A percentile compares a stretch with the other conserved stretches of the same genome.
These are phyloP conservation scores for Phialocephala subalpina DNA, from an alignment of 2,329 filamentous ascomycete species.

Conservation along the genomic window DNA sequence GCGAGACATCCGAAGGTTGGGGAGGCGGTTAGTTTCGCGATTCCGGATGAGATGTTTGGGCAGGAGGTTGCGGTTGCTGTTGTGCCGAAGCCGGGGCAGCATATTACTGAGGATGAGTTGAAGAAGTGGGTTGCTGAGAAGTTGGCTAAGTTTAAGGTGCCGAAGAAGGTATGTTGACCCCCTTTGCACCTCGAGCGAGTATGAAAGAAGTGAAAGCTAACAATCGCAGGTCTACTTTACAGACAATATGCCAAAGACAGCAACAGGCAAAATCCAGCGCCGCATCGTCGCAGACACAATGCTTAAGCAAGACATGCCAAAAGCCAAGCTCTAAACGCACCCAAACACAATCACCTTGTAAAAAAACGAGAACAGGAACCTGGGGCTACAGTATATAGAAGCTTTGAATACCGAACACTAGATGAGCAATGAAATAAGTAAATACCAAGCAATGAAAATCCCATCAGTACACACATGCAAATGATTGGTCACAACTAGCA, in stretches of 20 bases:
- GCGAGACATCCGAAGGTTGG: slow-evolving; percentile 75
- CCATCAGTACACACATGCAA: background rate
- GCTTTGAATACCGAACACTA: background rate
- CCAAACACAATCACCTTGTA: background rate
- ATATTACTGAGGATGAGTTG: slow-evolving; percentile 65
- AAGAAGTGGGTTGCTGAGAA: slow-evolving; percentile 73
- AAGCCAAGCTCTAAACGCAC: slow-evolving; percentile 59
- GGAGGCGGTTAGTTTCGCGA: slow-evolving; percentile 85
- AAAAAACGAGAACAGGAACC: background rate
- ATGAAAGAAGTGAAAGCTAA: slow-evolving; percentile 10
- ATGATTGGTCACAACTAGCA: background rate
- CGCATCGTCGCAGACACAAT: slow-evolving; percentile 87
- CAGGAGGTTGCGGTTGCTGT: slow-evolving; percentile 83
- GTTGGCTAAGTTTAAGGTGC: slow-evolving; percentile 85
- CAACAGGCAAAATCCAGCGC: slow-evolving; percentile 89
- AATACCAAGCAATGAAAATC: background rate
- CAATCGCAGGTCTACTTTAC: slow-evolving; percentile 75
- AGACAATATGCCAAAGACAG: slow-evolving; percentile 86
- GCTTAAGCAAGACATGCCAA: slow-evolving; percentile 71
- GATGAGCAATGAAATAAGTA: slow-evolving; percentile 3
- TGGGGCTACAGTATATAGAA: background rate
- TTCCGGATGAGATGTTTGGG: slow-evolving; percentile 83
- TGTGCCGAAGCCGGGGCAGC: slow-evolving; percentile 72
- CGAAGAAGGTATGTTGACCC: slow-evolving; percentile 70
- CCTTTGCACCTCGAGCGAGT: background rate